Evolutionary conservation across 2,329 filamentous ascomycete genomes (phyloP).

Genomic region (Penicillium sp.): DNA sequence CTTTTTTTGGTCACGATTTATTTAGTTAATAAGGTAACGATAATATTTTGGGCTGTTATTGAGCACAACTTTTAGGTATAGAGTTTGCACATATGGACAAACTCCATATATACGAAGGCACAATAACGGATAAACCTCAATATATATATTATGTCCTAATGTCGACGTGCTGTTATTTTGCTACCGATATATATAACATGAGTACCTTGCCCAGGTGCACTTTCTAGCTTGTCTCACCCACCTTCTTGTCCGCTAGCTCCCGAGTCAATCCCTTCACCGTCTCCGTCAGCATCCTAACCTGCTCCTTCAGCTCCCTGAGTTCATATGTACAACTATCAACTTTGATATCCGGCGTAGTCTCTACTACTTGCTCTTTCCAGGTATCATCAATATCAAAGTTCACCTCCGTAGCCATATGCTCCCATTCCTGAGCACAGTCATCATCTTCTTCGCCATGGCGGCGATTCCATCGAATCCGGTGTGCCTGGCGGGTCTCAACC

Average conservation of each 20-base stretch:
- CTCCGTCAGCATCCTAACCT: constrained; percentile 61
- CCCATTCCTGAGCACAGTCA: constrained; percentile 87
- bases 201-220: neutral
- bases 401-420: constrained; percentile 66
- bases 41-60: neutral
- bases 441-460: constrained; percentile 83
- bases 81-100: neutral
- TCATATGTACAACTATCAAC: constrained; percentile 74
- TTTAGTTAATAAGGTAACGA: no score
- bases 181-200: neutral
- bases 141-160: no score
- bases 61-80: neutral
- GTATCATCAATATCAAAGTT: constrained; percentile 75
- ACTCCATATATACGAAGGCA: neutral
- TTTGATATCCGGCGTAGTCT: constrained; percentile 77
- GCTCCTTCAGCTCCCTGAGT: constrained; percentile 41
- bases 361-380: constrained; percentile 76
- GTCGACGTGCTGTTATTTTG: neutral
- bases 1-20: neutral
- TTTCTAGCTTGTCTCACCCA: neutral
- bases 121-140: neutral
- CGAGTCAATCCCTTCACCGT: constrained; percentile 60
- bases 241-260: constrained; percentile 13
- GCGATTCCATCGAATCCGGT: constrained; percentile 68
- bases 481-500: constrained; percentile 65